Evolutionary conservation across 495 filamentous ascomycete genomes (phyloP).

Genomic region (Xylaria sp.): DNA sequence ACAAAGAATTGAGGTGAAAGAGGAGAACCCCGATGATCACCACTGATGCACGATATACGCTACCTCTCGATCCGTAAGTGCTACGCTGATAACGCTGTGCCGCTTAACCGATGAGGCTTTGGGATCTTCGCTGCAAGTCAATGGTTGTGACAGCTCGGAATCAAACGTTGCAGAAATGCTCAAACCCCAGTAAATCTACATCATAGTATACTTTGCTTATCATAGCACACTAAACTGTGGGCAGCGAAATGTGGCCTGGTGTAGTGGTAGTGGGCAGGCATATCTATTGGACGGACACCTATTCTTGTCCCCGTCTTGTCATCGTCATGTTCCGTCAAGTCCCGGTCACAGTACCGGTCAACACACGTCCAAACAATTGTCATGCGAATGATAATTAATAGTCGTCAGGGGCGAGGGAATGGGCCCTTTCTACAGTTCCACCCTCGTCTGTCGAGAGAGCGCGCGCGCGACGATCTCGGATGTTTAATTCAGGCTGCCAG

Average conservation of each 20-base stretch:
- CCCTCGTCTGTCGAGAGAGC: conserved; percentile 21
- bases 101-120: conserved; percentile 26
- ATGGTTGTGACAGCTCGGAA: conserved; percentile 20
- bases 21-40: neutral
- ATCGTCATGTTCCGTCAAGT: conserved; percentile 13
- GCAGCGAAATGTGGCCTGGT: conserved; percentile 3
- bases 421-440: conserved; percentile 22
- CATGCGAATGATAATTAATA: conserved; percentile 13
- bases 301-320: conserved; percentile 10
- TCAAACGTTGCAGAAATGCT: conserved; percentile 26
- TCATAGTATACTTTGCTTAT: neutral
- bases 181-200: conserved; percentile 14
- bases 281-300: conserved; percentile 6
- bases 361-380: conserved; percentile 13
- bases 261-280: neutral
- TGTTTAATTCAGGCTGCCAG: conserved; percentile 21
- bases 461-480: conserved; percentile 23
- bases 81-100: conserved; percentile 19
- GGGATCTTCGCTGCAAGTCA: conserved; percentile 26
- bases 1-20: neutral
- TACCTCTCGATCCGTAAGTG: conserved; percentile 1
- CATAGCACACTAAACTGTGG: conserved; percentile 9
- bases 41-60: too few relatives aligned
- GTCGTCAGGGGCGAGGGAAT: conserved; percentile 21
- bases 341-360: conserved; percentile 11